These are phyloP conservation scores for Yueomyces sp. DNA, from an alignment of 1,139 yeast genomes.

Conservation along the genomic window DNA sequence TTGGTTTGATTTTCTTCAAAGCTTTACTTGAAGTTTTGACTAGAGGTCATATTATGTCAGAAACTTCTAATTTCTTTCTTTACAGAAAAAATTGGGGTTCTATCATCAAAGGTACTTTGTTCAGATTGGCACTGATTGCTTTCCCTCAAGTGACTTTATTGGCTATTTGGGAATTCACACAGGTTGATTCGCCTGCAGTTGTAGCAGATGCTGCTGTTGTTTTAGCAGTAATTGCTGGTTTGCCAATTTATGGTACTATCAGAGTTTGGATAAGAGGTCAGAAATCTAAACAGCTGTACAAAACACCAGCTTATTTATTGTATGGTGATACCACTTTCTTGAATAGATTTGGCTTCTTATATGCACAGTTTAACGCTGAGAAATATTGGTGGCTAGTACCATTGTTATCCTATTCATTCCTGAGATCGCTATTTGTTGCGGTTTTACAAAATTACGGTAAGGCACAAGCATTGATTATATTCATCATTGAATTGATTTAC, in stretches of 20 bases:
- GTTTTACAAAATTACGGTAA: slow-evolving; percentile 71
- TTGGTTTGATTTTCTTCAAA: slow-evolving; percentile 56
- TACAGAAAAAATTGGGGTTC: slow-evolving; percentile 73
- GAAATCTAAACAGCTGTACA: slow-evolving; percentile 56
- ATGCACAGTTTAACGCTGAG: slow-evolving; percentile 83
- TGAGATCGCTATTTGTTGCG: slow-evolving; percentile 77
- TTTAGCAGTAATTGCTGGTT: slow-evolving; percentile 40
- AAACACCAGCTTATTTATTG: slow-evolving; percentile 85
- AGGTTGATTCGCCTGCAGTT: slow-evolving; percentile 72
- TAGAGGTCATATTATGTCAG: slow-evolving; percentile 44
- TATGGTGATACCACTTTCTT: slow-evolving; percentile 74
- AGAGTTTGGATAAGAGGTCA: slow-evolving; percentile 64
- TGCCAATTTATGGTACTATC: slow-evolving; percentile 61
- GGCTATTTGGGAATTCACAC: slow-evolving; percentile 82
- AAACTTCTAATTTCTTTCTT: slow-evolving; percentile 50
- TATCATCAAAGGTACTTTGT: slow-evolving; percentile 77
- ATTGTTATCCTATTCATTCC: slow-evolving; percentile 48
- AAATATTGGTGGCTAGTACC: slow-evolving; percentile 71
- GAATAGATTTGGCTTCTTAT: slow-evolving; percentile 84
- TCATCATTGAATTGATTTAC: slow-evolving; percentile 61
- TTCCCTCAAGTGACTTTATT: slow-evolving; percentile 77
- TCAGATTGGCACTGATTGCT: slow-evolving; percentile 67
- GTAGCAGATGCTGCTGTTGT: slow-evolving; percentile 67
- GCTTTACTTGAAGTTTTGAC: slow-evolving; percentile 61
- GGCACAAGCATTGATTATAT: slow-evolving; percentile 66